Percentiles rank a stretch among this genome's conserved stretches.
Conservation (phyloP, 2,329 filamentous ascomycete species). For the Alternaria hordeiaustralica region DNA sequence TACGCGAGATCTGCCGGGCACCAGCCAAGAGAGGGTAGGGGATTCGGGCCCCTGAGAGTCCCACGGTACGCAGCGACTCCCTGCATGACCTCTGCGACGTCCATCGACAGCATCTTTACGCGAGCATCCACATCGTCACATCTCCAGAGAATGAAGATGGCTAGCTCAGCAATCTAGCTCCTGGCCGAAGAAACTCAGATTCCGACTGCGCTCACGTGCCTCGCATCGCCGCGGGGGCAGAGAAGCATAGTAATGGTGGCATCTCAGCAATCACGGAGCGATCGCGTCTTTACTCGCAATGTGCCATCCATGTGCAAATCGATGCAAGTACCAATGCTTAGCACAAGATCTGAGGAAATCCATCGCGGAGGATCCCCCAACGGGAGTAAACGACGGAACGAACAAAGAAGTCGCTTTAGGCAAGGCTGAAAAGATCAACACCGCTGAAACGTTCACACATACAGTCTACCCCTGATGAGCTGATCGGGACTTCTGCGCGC, state of each 20-base stretch:
- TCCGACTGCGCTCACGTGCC: background rate
- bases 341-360: background rate
- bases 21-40: background rate
- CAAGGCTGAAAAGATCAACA: conserved; percentile 1
- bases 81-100: conserved; percentile 9
- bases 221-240: background rate
- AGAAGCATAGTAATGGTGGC: background rate
- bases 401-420: background rate
- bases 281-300: background rate
- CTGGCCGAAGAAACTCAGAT: background rate
- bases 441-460: conserved; percentile 7
- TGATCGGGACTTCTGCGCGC: conserved; percentile 1
- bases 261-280: background rate
- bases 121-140: background rate
- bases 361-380: background rate
- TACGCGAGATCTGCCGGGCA: background rate
- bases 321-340: background rate
- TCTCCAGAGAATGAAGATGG: background rate
- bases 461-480: conserved; percentile 1
- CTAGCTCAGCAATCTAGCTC: background rate
- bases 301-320: conserved; percentile 7
- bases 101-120: background rate
- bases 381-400: background rate
- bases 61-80: conserved; percentile 7
- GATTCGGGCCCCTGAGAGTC: background rate